Percentiles rank a stretch among this genome's conserved stretches.
phyloP scores from a whole-genome alignment of 768 basidiomycete genomes.

The Saitozyma podzolica region DNA sequence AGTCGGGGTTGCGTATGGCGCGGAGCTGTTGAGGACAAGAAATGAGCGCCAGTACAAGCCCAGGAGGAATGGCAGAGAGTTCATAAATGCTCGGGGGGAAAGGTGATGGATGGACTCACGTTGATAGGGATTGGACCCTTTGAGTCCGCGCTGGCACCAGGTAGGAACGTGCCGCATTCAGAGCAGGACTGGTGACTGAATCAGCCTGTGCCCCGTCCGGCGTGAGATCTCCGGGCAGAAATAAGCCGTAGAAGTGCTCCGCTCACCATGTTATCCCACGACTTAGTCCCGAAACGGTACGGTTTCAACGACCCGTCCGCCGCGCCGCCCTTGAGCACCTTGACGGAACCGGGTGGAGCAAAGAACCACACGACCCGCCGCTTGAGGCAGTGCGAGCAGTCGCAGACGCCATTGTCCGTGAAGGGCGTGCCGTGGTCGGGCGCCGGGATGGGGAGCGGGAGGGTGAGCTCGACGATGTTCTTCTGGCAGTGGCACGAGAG shows the following conservation, averaged over 20 bases:
- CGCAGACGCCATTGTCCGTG: slow-evolving; percentile 13
- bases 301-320: slow-evolving; percentile 14
- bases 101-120: too few relatives aligned
- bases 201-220: not conserved
- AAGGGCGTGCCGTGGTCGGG: slow-evolving; percentile 3
- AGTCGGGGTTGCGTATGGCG: slow-evolving; percentile 19
- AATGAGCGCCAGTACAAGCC: too few relatives aligned
- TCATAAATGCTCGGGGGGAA: too few relatives aligned
- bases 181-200: slow-evolving; percentile 13
- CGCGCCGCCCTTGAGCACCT: slow-evolving; percentile 4
- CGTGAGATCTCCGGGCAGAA: too few relatives aligned
- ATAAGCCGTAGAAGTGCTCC: not conserved
- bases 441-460: not conserved
- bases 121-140: slow-evolving; percentile 12
- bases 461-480: slow-evolving; percentile 12
- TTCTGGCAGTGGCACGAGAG: slow-evolving; percentile 29
- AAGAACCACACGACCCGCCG: slow-evolving; percentile 19
- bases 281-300: slow-evolving; percentile 21
- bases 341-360: slow-evolving; percentile 3
- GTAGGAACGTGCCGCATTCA: slow-evolving; percentile 17
- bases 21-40: too few relatives aligned
- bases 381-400: slow-evolving; percentile 26
- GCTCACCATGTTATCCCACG: slow-evolving; percentile 14
- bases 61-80: too few relatives aligned
- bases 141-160: slow-evolving; percentile 6